Evolutionary conservation across 192 early-diverging fungal species (phyloP).

Genomic region (Rhizophagus sp.): DNA sequence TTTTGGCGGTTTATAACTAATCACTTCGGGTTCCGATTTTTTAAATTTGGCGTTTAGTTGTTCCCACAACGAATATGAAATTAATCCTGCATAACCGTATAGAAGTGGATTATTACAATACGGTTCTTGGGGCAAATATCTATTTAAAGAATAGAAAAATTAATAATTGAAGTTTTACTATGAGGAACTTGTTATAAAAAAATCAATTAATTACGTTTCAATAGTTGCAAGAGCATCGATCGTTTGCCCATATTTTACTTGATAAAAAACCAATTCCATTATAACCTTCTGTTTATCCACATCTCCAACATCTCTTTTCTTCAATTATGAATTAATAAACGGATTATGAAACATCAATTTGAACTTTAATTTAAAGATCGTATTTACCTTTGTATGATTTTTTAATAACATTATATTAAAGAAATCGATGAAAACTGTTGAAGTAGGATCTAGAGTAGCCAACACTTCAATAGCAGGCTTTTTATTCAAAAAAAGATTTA

Average conservation of each 20-base stretch:
- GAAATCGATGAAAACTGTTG: background rate
- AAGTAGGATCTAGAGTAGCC: background rate
- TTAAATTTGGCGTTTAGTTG: background rate
- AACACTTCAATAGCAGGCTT: constrained; percentile 2
- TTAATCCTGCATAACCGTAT: constrained; percentile 15
- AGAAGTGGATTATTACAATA: constrained; percentile 19
- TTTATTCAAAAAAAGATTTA: background rate
- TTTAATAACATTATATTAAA: constrained; percentile 13
- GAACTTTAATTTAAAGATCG: too few species aligned
- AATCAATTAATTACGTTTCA: constrained; percentile 12
- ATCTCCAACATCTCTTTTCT: background rate
- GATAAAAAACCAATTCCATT: constrained; percentile 24
- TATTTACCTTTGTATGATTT: background rate
- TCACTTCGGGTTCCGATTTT: background rate
- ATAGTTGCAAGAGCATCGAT: constrained; percentile 15
- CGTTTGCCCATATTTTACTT: background rate
- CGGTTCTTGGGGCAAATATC: background rate
- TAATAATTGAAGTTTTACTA: background rate
- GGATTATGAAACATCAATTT: too few species aligned
- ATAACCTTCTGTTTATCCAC: background rate
- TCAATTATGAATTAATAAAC: background rate
- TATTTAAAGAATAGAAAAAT: background rate
- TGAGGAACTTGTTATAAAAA: background rate
- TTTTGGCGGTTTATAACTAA: background rate
- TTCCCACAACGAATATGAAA: constrained; percentile 12